These are phyloP conservation scores for Ophiostoma angusticollis DNA, from an alignment of 2,329 filamentous ascomycete genomes.

Conservation along the genomic window DNA sequence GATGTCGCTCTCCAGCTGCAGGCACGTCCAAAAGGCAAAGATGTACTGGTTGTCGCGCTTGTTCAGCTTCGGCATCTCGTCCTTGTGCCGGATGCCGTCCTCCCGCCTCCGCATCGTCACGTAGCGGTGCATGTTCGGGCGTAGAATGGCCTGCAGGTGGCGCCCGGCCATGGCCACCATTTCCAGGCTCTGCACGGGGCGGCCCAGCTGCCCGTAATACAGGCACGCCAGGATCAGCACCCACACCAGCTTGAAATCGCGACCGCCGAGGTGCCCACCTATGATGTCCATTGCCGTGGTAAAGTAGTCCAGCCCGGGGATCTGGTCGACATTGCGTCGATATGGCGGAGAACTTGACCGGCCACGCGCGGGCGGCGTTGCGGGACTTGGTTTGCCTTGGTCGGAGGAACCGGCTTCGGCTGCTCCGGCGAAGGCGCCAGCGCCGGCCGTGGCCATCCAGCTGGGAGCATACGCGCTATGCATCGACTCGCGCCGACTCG, in stretches of 20 bases:
- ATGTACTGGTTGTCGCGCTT: constrained; percentile 49
- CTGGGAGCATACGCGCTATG: constrained; percentile 27
- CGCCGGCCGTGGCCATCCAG: not conserved
- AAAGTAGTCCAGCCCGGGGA: constrained; percentile 85
- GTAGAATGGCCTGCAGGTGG: constrained; percentile 57
- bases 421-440: not conserved
- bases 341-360: no score
- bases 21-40: constrained; percentile 82
- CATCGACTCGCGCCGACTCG: constrained; percentile 41
- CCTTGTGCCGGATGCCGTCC: constrained; percentile 22
- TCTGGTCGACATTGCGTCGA: constrained; percentile 60
- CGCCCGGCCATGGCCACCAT: constrained; percentile 45
- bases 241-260: constrained; percentile 72
- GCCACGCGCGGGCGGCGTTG: no score
- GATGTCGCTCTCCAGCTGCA: constrained; percentile 68
- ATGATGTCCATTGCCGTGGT: constrained; percentile 77
- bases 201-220: constrained; percentile 77
- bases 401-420: not conserved
- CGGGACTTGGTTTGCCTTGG: not conserved
- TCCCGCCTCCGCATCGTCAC: constrained; percentile 25
- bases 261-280: constrained; percentile 65
- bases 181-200: constrained; percentile 71
- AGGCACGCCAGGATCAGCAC: constrained; percentile 73
- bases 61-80: not conserved
- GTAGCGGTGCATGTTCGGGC: constrained; percentile 42